phyloP scores from a whole-genome alignment of 257 asterid species.

The Solanum sparsipilum region DNA sequence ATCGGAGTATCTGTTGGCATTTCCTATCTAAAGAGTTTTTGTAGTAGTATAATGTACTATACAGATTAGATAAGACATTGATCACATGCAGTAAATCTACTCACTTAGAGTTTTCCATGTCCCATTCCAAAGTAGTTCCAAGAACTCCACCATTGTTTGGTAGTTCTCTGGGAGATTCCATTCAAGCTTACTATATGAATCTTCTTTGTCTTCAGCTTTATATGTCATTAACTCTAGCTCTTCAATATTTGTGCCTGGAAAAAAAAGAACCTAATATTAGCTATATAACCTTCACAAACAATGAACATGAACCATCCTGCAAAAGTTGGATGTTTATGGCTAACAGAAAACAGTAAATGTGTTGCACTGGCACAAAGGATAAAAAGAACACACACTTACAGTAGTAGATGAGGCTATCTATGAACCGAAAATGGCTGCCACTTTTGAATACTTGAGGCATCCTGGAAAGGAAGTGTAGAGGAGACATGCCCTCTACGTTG shows the following conservation, averaged over 20 bases:
- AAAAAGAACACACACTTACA: slow-evolving; percentile 15
- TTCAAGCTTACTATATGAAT: background rate
- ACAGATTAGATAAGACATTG: background rate
- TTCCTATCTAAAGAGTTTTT: background rate
- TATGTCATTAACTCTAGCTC: background rate
- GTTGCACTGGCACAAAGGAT: background rate
- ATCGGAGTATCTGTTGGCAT: background rate
- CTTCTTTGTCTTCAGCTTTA: background rate
- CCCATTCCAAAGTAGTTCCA: slow-evolving; percentile 12
- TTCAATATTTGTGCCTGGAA: slow-evolving; percentile 9
- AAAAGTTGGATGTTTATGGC: background rate
- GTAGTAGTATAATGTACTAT: background rate
- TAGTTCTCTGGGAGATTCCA: slow-evolving; percentile 25
- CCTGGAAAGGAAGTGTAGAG: slow-evolving; percentile 41
- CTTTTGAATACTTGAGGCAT: slow-evolving; percentile 37
- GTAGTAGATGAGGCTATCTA: slow-evolving; percentile 23
- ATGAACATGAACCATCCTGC: background rate
- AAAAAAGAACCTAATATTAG: background rate
- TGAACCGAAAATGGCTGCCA: slow-evolving; percentile 20
- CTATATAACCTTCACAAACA: background rate
- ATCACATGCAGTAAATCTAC: background rate
- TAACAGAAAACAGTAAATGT: background rate
- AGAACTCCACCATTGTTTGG: slow-evolving; percentile 19
- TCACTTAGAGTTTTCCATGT: slow-evolving; percentile 1
- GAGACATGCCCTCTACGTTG: slow-evolving; percentile 35